Conservation (phyloP, 371 early-diverging fungal genomes). For the Mucor circinelloides region DNA sequence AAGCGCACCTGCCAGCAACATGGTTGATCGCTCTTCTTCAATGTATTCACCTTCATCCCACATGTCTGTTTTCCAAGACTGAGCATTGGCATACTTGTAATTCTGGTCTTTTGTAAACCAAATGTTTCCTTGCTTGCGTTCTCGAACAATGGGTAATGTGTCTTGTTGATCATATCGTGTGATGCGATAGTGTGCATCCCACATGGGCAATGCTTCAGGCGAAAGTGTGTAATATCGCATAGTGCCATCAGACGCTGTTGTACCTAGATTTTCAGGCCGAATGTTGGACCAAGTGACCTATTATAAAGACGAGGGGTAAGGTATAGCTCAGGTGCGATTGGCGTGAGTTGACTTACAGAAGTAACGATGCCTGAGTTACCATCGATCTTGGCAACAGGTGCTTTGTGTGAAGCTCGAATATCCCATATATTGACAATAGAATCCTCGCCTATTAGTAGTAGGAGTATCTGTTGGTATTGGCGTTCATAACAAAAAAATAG, state of each 20-base stretch:
- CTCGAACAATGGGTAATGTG: slow-evolving; percentile 16
- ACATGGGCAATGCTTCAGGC: slow-evolving; percentile 22
- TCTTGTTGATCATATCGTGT: slow-evolving; percentile 12
- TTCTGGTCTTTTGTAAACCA: slow-evolving; percentile 7
- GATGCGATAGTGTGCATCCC: slow-evolving; percentile 26
- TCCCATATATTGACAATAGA: slow-evolving; percentile 78
- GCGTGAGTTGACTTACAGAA: slow-evolving; percentile 41
- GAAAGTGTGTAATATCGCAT: slow-evolving; percentile 54
- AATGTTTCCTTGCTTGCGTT: slow-evolving; percentile 4
- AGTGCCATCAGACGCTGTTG: slow-evolving; percentile 54
- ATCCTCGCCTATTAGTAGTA: slow-evolving; percentile 57
- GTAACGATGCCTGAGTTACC: slow-evolving; percentile 54
- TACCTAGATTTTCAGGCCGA: slow-evolving; percentile 58
- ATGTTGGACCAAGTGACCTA: slow-evolving; percentile 67
- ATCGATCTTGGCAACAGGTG: slow-evolving; percentile 58
- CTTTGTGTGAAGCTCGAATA: slow-evolving; percentile 55
- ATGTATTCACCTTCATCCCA: slow-evolving; percentile 7
- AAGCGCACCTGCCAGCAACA: slow-evolving; percentile 26
- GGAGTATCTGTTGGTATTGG: neutral
- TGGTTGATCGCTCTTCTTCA: slow-evolving; percentile 11
- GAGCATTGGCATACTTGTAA: neutral
- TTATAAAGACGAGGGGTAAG: neutral
- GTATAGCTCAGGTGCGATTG: neutral
- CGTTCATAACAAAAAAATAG: neutral
- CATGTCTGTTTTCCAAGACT: slow-evolving; percentile 6